Evolutionary conservation across 2,329 filamentous ascomycete genomes (phyloP), one percentile per base, ranked within the genome.

Genomic region (Rugonectria rugulosa): DNA sequence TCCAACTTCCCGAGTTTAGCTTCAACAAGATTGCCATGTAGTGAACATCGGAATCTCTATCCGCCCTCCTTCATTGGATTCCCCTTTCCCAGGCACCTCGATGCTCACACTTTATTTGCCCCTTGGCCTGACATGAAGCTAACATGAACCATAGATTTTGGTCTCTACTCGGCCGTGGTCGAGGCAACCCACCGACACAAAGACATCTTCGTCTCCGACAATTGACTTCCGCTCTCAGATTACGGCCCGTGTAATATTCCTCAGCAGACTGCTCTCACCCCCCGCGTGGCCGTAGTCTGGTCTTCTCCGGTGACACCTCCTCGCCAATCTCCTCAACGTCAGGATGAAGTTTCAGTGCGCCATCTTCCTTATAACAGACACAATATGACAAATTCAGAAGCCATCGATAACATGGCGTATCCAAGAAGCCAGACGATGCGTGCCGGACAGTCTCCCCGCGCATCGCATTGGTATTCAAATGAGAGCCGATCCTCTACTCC

Each of bases 121-220:
- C n/a, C n/a, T n/a, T n/a, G n/a, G n/a, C n/a, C 12, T 14, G n/a
- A 32, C n/a, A 11, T 14, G 11, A 32, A 32, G 29, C 29, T 32
- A 32, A 32, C 10, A 32, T 32, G n/a, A 4, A 14, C 10, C 7
- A n/a, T 21, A 94, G 92, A 97, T 75, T 91, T 90, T 73, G 81
- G 81, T 48, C 82, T 91, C 27, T 89, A 87, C 57, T 87, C 91
- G 53, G 85, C 88, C 0, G 89, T 97, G 3, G 93, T 97, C 14
- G 90, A 97, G 54, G 88, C 87, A 29, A 95, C 92, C 27, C 93
- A 97, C 75, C 84, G 87, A 44, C 86, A 92, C 71, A 90, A 89
- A 69, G 80, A 86, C 58, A 88, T 98, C 46, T 97, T 97, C 71
- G 66, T 77, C 29, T 92, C 90, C 69, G 83, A 85, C 50, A 70